Evolutionary conservation across 2,329 filamentous ascomycete genomes (phyloP), one percentile per base, ranked within the genome.

Genomic region (Xenoacremonium recifei): DNA sequence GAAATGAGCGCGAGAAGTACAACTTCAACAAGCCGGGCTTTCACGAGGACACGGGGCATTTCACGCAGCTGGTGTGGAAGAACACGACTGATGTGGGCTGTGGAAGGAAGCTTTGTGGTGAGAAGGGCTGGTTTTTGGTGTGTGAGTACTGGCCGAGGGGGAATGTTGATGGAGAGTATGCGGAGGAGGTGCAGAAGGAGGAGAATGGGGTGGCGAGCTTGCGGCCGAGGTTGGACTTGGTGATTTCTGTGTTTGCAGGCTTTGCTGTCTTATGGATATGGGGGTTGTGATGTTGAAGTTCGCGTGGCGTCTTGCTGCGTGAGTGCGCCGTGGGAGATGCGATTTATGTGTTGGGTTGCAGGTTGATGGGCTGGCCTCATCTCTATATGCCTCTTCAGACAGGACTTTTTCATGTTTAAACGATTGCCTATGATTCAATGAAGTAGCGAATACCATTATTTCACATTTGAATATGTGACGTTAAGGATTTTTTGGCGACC

Each of bases 1-100:
- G 79, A 15, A 58, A 73, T 49, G 65, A 68, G 58, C 44, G 77
- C 10, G 54, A 61, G 0, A 44, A 68, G 5, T 90, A 88, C 58
- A 63, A 84, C 51, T 90, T 78, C 60, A 49, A 57, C 3, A 58
- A 73, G 1, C 75, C 75, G 0, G 74, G 73, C 1, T 89, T 85
- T 55, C 67, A 57, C 7, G 69, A 81, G 50, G 60, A 66, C 23
- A 86, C 84, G 15, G 85, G 84, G 0, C 84, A 88, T 59, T 89
- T 89, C 53, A 85, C 84, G 2, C 84, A 88, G 68, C 62, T 89
- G 6, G 84, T 89, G 5, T 89, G 85, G 85, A 79, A 76, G 61
- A 62, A 68, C 18, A 86, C 81, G 1, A 80, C 67, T 6, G 67
- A 70, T 31, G 75, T 85, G 0, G 82, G 82, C 0, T 89, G 75